Evolutionary conservation across 2,329 filamentous ascomycete genomes (phyloP).

Genomic region (Neofusicoccum kwambonambiense): DNA sequence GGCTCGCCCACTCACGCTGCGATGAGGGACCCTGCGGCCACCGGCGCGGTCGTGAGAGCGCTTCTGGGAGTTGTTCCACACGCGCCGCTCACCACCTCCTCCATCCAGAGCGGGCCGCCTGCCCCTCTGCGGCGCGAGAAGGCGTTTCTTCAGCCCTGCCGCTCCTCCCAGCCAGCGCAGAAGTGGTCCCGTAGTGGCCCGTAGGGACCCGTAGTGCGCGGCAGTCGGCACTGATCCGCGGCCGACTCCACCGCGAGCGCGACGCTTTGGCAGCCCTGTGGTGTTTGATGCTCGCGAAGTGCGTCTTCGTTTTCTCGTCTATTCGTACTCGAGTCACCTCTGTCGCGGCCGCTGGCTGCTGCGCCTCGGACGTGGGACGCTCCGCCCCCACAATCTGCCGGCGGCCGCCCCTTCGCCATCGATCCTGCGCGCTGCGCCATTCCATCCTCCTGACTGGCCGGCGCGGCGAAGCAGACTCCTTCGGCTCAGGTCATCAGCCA

Average conservation of each 20-base stretch:
- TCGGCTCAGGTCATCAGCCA: neutral
- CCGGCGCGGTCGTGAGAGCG: too few species aligned
- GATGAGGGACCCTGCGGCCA: neutral
- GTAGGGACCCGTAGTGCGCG: neutral
- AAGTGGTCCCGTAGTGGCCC: neutral
- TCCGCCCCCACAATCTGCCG: neutral
- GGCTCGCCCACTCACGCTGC: neutral
- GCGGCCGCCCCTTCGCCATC: neutral
- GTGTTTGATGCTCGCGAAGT: neutral
- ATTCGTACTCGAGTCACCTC: neutral
- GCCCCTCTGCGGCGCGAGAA: too few species aligned
- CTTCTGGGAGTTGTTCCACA: too few species aligned
- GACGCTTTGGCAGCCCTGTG: neutral
- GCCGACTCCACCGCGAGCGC: neutral
- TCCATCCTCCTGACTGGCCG: neutral
- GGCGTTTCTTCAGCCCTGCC: neutral
- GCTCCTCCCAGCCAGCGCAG: too few species aligned
- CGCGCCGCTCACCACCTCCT: too few species aligned
- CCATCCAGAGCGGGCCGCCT: too few species aligned
- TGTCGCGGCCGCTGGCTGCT: neutral
- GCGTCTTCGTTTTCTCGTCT: neutral
- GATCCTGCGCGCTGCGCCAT: neutral
- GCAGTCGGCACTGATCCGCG: conserved; percentile 3
- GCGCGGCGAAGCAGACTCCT: too few species aligned
- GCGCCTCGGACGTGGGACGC: conserved; percentile 2